Evolutionary conservation across 257 asterid genomes (phyloP).

Genomic region (Mitragyna speciosa): DNA sequence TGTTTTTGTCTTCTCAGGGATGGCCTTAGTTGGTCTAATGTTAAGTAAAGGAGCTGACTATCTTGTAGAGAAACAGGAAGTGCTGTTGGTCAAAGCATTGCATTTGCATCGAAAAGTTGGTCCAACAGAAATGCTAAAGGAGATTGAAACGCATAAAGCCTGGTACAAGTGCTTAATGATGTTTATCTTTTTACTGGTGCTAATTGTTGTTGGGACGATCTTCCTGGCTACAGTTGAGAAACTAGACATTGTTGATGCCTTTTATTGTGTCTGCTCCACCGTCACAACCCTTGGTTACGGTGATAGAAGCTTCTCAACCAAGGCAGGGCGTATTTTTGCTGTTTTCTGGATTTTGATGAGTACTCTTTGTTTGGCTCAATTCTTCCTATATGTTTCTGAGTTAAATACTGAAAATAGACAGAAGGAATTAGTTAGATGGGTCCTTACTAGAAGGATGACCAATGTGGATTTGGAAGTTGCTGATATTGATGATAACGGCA

Average conservation of each 20-base stretch:
- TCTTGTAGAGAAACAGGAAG: conserved; percentile 77
- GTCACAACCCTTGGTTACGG: conserved; percentile 93
- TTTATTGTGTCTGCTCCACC: conserved; percentile 82
- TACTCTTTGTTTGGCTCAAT: conserved; percentile 73
- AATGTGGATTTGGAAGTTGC: conserved; percentile 84
- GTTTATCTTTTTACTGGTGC: conserved; percentile 42
- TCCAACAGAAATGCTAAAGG: conserved; percentile 46
- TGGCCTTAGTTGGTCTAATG: conserved; percentile 63
- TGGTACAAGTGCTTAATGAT: conserved; percentile 52
- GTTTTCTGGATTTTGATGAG: conserved; percentile 78
- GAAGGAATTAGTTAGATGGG: conserved; percentile 52
- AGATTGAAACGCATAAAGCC: conserved; percentile 57
- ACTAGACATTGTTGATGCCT: conserved; percentile 59
- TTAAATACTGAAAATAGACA: conserved; percentile 65
- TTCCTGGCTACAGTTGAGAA: conserved; percentile 61
- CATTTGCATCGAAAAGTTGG: conserved; percentile 44
- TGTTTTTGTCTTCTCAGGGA: conserved; percentile 83
- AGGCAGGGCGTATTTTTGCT: conserved; percentile 79
- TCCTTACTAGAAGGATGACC: conserved; percentile 62
- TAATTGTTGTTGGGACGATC: conserved; percentile 51
- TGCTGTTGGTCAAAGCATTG: conserved; percentile 58
- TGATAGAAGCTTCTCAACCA: conserved; percentile 83
- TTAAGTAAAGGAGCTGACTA: conserved; percentile 87
- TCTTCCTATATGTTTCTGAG: conserved; percentile 73
- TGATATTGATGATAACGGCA: conserved; percentile 75